Evolutionary conservation across 371 early-diverging fungal species (phyloP).

Genomic region (Apophysomyces elegans): DNA sequence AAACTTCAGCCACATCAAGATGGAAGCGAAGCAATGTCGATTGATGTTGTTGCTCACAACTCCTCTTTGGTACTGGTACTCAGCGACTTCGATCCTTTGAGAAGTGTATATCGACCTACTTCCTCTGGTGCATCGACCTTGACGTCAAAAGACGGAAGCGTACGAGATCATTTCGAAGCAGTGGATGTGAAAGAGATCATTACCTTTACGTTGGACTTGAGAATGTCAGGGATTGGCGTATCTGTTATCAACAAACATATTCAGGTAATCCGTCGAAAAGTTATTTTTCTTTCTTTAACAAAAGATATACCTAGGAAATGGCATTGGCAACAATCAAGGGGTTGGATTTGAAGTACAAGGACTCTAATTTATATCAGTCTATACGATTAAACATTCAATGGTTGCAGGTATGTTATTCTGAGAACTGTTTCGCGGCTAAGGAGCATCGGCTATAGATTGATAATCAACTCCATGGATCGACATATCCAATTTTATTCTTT

Average conservation of each 20-base stretch:
- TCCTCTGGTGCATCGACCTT: constrained; percentile 38
- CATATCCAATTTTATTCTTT: constrained; percentile 82
- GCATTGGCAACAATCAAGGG: constrained; percentile 74
- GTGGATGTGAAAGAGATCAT: constrained; percentile 46
- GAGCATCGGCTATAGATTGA: constrained; percentile 64
- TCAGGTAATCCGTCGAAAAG: constrained; percentile 25
- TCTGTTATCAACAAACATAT: constrained; percentile 69
- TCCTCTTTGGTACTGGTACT: constrained; percentile 81
- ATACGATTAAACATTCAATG: constrained; percentile 70
- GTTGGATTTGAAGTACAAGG: constrained; percentile 67
- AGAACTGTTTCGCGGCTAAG: neutral
- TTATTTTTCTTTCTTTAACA: neutral
- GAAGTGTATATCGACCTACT: constrained; percentile 63
- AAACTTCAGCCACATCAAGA: constrained; percentile 22
- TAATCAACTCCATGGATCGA: constrained; percentile 78
- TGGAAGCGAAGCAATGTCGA: constrained; percentile 60
- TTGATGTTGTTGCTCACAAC: constrained; percentile 88
- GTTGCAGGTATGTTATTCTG: constrained; percentile 56
- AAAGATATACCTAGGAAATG: constrained; percentile 62
- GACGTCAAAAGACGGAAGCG: constrained; percentile 38
- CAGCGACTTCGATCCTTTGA: constrained; percentile 68
- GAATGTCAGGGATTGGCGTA: constrained; percentile 72
- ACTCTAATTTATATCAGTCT: constrained; percentile 70
- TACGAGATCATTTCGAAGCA: constrained; percentile 61
- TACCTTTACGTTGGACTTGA: constrained; percentile 34